Evolutionary conservation across 2,329 filamentous ascomycete genomes (phyloP).

Genomic region (Microsporum canis): DNA sequence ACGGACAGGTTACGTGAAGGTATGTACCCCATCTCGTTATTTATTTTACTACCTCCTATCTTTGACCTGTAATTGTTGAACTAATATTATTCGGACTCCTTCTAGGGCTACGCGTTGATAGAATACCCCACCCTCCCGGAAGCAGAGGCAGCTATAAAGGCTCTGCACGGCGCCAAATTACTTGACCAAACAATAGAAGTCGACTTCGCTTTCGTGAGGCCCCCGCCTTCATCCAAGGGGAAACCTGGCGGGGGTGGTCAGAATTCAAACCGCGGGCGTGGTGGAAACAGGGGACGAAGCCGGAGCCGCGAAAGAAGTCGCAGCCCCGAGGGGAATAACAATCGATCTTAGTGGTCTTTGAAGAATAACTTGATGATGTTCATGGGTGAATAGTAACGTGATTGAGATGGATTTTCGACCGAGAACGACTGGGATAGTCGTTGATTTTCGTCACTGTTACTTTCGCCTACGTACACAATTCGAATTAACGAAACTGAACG

Average conservation of each 20-base stretch:
- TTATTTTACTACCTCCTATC: background rate
- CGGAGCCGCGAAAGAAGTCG: conserved; percentile 37
- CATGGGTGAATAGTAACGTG: background rate
- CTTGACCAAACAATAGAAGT: conserved; percentile 55
- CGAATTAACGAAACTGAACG: background rate
- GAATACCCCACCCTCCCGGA: conserved; percentile 54
- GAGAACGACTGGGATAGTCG: background rate
- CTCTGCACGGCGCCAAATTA: conserved; percentile 48
- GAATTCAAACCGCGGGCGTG: conserved; percentile 28
- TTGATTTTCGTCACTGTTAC: background rate
- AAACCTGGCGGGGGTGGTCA: conserved; percentile 25
- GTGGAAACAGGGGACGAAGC: conserved; percentile 30
- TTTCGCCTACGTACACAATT: background rate
- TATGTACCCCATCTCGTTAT: conserved; percentile 21
- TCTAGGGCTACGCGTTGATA: conserved; percentile 54
- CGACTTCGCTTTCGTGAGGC: conserved; percentile 56
- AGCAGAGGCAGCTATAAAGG: conserved; percentile 52
- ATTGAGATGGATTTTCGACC: background rate
- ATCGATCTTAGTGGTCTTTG: conserved; percentile 9
- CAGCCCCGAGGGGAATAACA: conserved; percentile 32
- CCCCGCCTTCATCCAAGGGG: conserved; percentile 41
- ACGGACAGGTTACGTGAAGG: conserved; percentile 57
- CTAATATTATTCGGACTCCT: background rate
- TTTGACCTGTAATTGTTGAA: conserved; percentile 1
- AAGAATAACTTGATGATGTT: background rate